Conservation (phyloP, 139 green algal species). For the Chlorella sp. region DNA sequence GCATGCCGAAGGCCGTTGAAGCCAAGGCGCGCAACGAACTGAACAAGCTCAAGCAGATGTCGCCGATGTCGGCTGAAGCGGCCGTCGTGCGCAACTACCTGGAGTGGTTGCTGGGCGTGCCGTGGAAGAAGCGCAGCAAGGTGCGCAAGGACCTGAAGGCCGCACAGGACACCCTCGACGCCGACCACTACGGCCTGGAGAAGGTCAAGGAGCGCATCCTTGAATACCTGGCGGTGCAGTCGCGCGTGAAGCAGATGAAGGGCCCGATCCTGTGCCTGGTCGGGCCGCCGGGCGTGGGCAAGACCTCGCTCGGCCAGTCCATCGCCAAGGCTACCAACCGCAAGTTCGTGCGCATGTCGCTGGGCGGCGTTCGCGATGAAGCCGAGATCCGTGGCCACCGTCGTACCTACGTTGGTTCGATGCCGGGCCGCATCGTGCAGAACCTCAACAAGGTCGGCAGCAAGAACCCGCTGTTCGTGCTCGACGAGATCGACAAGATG, state of each 20-base stretch:
- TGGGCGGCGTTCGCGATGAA: constrained; percentile 91
- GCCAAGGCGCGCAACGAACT: no score
- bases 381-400: constrained; percentile 93
- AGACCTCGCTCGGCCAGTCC: constrained; percentile 84
- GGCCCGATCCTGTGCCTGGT: constrained; percentile 95
- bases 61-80: constrained; percentile 85
- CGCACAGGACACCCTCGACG: constrained; percentile 83
- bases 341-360: constrained; percentile 87
- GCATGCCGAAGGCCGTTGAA: no score
- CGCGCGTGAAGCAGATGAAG: constrained; percentile 66
- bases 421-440: constrained; percentile 98
- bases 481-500: constrained; percentile 87
- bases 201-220: constrained; percentile 97
- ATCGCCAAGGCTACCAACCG: constrained; percentile 78
- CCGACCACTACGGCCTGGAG: constrained; percentile 91
- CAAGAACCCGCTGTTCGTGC: constrained; percentile 91
- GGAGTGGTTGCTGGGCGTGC: constrained; percentile 90
- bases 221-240: constrained; percentile 94
- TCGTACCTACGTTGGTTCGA: constrained; percentile 97
- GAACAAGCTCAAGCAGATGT: no score
- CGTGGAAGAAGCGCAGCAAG: constrained; percentile 71
- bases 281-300: constrained; percentile 89
- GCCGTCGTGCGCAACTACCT: constrained; percentile 94
- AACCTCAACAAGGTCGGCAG: constrained; percentile 82
- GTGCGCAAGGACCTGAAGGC: constrained; percentile 81